Conservation (phyloP, 148 eudicot genomes). For the Dysphania ambrosioides region DNA sequence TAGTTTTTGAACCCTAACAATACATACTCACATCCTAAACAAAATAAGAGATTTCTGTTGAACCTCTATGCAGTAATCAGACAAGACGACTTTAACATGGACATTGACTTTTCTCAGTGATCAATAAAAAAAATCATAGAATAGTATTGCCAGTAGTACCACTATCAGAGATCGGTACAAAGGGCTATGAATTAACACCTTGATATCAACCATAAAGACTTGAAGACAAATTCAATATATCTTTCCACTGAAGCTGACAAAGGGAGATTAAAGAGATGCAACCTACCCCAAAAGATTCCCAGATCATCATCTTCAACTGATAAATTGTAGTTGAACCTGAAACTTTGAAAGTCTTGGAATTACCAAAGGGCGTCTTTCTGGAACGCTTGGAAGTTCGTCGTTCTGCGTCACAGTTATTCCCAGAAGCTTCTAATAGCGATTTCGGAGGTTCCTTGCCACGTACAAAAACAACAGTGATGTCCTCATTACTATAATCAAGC, state of each 20-base stretch:
- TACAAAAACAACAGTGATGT: conserved; percentile 75
- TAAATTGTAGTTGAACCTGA: conserved; percentile 88
- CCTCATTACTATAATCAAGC: conserved; percentile 84
- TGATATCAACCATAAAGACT: conserved; percentile 2
- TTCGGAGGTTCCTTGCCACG: conserved; percentile 92
- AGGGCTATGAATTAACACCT: background rate
- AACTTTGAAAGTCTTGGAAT: conserved; percentile 72
- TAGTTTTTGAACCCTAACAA: background rate
- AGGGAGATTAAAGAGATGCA: conserved; percentile 21
- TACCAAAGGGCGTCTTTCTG: conserved; percentile 74
- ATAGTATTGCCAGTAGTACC: too few species aligned
- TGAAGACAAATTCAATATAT: background rate
- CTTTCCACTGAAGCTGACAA: background rate
- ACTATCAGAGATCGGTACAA: too few species aligned
- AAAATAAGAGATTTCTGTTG: background rate
- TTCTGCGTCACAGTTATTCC: conserved; percentile 57
- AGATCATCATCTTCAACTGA: conserved; percentile 96
- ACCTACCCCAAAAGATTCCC: conserved; percentile 99
- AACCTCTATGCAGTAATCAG: background rate
- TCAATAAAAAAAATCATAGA: too few species aligned
- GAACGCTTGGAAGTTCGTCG: conserved; percentile 96
- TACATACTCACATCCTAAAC: background rate
- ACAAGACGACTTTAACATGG: background rate
- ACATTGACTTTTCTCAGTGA: too few species aligned
- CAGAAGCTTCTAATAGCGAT: conserved; percentile 80